phyloP scores from a whole-genome alignment of 106 monocot genomes.

The Dendrobium nobile region DNA sequence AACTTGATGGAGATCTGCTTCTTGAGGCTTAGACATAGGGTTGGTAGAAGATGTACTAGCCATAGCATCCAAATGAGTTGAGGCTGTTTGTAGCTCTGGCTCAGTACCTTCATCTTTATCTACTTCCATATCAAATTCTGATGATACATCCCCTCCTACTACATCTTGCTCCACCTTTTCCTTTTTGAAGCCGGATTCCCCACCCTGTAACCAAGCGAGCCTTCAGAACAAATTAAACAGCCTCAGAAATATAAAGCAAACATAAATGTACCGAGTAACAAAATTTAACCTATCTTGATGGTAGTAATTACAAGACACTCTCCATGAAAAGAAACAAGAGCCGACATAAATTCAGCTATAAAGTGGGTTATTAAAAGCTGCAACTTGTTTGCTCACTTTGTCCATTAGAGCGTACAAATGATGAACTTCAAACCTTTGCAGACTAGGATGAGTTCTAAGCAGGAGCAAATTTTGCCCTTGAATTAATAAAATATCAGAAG shows the following conservation, averaged over 20 bases:
- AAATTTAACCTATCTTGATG: not conserved
- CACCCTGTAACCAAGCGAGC: not conserved
- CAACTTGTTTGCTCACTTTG: not conserved
- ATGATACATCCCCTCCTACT: not conserved
- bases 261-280: conserved; percentile 1
- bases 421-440: not conserved
- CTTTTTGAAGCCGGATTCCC: not conserved
- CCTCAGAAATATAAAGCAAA: not conserved
- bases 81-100: not conserved
- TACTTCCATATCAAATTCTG: conserved; percentile 8
- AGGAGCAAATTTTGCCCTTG: not conserved
- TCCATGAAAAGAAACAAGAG: not conserved
- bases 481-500: not conserved
- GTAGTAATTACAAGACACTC: not conserved
- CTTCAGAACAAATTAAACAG: conserved; percentile 2
- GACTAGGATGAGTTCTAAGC: not conserved
- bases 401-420: not conserved
- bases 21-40: not conserved
- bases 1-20: not conserved
- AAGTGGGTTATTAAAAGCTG: not conserved
- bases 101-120: conserved; percentile 2
- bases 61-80: conserved; percentile 5
- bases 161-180: conserved; percentile 8
- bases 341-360: not conserved
- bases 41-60: conserved; percentile 1